phyloP scores from a whole-genome alignment of 129 eudicot species.

The Artemisia argyi region DNA sequence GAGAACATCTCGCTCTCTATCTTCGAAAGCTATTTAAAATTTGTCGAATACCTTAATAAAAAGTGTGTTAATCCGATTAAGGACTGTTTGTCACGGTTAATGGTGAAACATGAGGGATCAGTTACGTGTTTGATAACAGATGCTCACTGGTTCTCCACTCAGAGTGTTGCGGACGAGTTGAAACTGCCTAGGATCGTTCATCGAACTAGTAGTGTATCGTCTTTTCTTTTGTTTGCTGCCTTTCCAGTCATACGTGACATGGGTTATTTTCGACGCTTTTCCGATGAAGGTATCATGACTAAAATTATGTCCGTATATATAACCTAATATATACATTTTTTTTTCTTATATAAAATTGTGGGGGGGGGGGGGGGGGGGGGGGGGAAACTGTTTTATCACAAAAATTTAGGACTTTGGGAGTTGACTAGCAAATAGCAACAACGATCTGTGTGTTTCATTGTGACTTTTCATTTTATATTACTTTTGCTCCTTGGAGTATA shows the following conservation, averaged over 20 bases:
- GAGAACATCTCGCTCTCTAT: neutral
- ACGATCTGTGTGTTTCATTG: too few species aligned
- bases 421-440: too few species aligned
- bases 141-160: constrained; percentile 39
- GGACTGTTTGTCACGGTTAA: constrained; percentile 26
- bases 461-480: too few species aligned
- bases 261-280: constrained; percentile 9
- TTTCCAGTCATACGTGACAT: constrained; percentile 3
- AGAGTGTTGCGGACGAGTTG: constrained; percentile 34
- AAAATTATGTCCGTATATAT: too few species aligned
- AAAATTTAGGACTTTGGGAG: too few species aligned
- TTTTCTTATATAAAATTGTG: too few species aligned
- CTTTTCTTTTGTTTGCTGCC: constrained; percentile 28
- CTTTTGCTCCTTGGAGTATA: too few species aligned
- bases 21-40: neutral
- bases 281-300: constrained; percentile 5
- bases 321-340: too few species aligned
- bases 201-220: constrained; percentile 24
- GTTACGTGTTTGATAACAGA: constrained; percentile 55
- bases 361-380: too few species aligned
- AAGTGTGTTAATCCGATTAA: constrained; percentile 35
- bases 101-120: constrained; percentile 11
- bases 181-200: constrained; percentile 42
- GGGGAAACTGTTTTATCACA: too few species aligned
- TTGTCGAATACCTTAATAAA: constrained; percentile 20